Evolutionary conservation across 2,329 filamentous ascomycete species (phyloP).

Genomic region (Leptoxyphium fumago): DNA sequence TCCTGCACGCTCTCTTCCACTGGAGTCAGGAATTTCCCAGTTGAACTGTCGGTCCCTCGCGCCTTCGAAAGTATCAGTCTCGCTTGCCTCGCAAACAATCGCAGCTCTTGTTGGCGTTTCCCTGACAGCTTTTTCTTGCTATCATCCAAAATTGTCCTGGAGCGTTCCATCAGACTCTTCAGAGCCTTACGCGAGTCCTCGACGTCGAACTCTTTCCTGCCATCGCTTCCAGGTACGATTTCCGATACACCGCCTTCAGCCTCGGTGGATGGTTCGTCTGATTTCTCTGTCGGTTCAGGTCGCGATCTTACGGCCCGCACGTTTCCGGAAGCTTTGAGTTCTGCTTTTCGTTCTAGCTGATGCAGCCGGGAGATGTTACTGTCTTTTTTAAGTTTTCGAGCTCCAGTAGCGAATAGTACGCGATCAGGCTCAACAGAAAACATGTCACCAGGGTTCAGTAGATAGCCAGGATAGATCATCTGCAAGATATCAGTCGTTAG

Average conservation of each 20-base stretch:
- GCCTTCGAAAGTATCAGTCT: slow-evolving; percentile 47
- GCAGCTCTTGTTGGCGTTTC: slow-evolving; percentile 61
- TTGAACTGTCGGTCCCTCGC: slow-evolving; percentile 9
- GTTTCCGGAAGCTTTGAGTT: slow-evolving; percentile 2
- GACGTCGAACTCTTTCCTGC: slow-evolving; percentile 23
- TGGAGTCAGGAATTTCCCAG: slow-evolving; percentile 5
- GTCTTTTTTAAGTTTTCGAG: slow-evolving; percentile 28
- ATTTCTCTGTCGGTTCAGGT: slow-evolving; percentile 4
- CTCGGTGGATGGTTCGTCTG: slow-evolving; percentile 7
- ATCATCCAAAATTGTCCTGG: slow-evolving; percentile 44
- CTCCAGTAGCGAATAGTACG: slow-evolving; percentile 77
- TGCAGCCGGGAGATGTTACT: slow-evolving; percentile 6
- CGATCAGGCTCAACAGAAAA: slow-evolving; percentile 87
- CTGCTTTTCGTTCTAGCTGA: slow-evolving; percentile 5
- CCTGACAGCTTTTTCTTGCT: slow-evolving; percentile 40
- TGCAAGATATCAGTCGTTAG: slow-evolving; percentile 22
- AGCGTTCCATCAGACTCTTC: slow-evolving; percentile 39
- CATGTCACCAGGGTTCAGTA: slow-evolving; percentile 93
- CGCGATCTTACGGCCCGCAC: slow-evolving; percentile 3
- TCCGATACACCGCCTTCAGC: slow-evolving; percentile 3
- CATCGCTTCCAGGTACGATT: slow-evolving; percentile 3
- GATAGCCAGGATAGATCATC: slow-evolving; percentile 88
- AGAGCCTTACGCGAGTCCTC: slow-evolving; percentile 31
- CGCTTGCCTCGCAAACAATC: slow-evolving; percentile 53
- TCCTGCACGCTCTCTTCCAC: slow-evolving; percentile 14